phyloP scores from a whole-genome alignment of 2,329 filamentous ascomycete genomes.

The Geosmithia putterillii region DNA sequence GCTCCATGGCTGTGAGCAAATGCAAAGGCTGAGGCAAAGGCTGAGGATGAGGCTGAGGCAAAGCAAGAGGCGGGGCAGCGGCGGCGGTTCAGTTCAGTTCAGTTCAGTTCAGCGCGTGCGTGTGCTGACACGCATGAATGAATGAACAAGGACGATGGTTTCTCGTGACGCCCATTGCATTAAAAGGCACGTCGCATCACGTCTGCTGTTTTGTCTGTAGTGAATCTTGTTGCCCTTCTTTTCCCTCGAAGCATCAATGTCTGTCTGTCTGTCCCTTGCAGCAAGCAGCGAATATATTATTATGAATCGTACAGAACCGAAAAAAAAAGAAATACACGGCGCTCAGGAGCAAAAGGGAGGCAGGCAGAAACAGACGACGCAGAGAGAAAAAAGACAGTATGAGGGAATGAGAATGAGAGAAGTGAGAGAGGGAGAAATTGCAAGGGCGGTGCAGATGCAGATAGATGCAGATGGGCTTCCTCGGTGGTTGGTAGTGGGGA shows the following conservation, averaged over 20 bases:
- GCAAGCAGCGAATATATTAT: no score
- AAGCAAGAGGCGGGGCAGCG: background rate
- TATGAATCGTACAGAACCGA: no score
- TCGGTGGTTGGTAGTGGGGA: background rate
- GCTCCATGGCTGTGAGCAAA: background rate
- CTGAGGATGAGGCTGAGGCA: background rate
- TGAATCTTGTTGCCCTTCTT: background rate
- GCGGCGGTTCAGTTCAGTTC: no score
- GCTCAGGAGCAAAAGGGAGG: background rate
- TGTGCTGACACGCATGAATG: background rate
- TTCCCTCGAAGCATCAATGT: no score
- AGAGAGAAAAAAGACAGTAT: background rate
- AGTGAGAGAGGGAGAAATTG: background rate
- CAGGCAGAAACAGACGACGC: background rate
- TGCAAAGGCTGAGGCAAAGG: background rate
- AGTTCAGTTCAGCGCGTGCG: no score
- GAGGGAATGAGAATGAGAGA: background rate
- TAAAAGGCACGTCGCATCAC: background rate
- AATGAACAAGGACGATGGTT: background rate
- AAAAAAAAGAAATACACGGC: no score
- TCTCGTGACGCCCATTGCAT: background rate
- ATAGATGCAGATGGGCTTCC: background rate
- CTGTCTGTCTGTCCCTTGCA: no score
- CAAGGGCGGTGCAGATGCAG: background rate
- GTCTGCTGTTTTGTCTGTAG: background rate